Base-by-base conservation (phyloP, 805 yeast genomes). In the Spathaspora sp. region DNA sequence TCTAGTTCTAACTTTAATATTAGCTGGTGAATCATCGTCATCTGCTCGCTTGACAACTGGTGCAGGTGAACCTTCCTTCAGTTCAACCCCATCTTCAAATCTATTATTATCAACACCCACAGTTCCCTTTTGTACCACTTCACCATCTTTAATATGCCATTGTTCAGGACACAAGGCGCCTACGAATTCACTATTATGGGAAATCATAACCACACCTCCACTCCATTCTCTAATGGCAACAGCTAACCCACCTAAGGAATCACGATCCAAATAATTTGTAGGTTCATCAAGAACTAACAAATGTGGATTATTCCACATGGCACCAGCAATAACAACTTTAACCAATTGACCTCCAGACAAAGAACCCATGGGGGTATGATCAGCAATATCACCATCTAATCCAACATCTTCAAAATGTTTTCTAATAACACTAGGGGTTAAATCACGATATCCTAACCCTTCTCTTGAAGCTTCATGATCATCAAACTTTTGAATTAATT, bases 221-320 rank as follows among this genome's bases (percentile, higher is more conserved):
- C 82, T 72, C 98, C 98, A 93, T 69, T 93, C 97, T 72, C 97
- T 86, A 66, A 93, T 94, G 48, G 99, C 99, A 62, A 93, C 84
- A 28, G 99, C 98, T 60, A 93, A 80, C 46, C 97, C 99, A 70
- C 98, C 99, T 56, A 93, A 79, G 23, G 98, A 92, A 70, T 93
- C 99, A 79, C 99, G 87, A 73, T 93, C 99, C 74, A 93, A 79
- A 78, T 94, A 93, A 76, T 93, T 93, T 64, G 98, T 93, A 68
- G 99, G 99, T 81, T 93, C 99, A 73, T 93, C 99, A 55, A 93
- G 80, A 43, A 93, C 99, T 57, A 93, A 81, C 70, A 93, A 81
- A 71, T 93, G 99, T 17, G 99, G 99, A 68, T 93, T 94, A 75
- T 94, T 93, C 99, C 99, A 93, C 94, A 93, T 93, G 57, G 98